Percentiles rank a stretch among this genome's conserved stretches.
These are phyloP conservation scores for Stachybotrys elegans DNA, from an alignment of 2,329 filamentous ascomycete genomes.

Conservation along the genomic window DNA sequence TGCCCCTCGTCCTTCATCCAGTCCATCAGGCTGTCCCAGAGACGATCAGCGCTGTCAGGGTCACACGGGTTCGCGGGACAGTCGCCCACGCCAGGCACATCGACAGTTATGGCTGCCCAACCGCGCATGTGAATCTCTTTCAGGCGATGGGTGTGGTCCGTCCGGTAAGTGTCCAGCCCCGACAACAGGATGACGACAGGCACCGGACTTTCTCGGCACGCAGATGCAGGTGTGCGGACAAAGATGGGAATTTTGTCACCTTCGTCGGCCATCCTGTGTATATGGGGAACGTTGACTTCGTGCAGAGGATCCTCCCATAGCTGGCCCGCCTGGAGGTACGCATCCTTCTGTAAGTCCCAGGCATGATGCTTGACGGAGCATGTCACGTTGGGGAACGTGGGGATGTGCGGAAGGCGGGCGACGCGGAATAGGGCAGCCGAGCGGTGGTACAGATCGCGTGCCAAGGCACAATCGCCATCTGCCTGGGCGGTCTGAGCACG, in stretches of 20 bases:
- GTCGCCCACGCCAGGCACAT: constrained; percentile 41
- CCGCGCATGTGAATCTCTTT: neutral
- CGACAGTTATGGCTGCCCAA: neutral
- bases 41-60: constrained; percentile 51
- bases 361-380: neutral
- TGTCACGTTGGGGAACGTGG: neutral
- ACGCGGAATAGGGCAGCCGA: neutral
- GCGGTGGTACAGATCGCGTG: no score
- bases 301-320: neutral
- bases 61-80: constrained; percentile 60
- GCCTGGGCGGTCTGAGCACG: no score
- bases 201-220: neutral
- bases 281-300: neutral
- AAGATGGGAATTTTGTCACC: neutral
- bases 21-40: constrained; percentile 57
- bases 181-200: neutral
- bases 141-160: neutral
- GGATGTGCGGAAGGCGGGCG: neutral
- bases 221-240: neutral
- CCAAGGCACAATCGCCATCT: no score
- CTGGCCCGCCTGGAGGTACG: neutral
- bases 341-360: neutral
- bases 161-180: neutral
- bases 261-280: neutral
- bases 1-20: constrained; percentile 47